Evolutionary conservation across 805 yeast species (phyloP), one percentile per base, ranked within the genome.

Genomic region (Vanderwaltozyma yarrowii): DNA sequence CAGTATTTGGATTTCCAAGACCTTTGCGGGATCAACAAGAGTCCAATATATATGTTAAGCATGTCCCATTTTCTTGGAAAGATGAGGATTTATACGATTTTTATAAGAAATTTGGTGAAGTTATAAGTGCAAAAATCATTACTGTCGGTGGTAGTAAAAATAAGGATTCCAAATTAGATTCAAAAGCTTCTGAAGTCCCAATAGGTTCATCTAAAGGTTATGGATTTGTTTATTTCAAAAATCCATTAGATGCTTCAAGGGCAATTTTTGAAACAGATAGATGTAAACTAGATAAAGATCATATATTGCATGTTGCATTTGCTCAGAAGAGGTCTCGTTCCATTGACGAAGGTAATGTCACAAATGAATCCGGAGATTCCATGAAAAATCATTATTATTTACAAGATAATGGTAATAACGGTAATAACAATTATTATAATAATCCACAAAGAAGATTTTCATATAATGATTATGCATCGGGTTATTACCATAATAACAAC

Each of bases 141-240:
- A 71, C 76, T 3, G 68, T 54, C 8, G 62, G 58, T 12, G 62
- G 64, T 10, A 46, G 57, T 31, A 48, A 43, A 18, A 50, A 40
- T 11, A 45, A 41, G 14, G 24, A 16, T n/a, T 12, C 19, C 3
- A 36, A 40, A 6, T 10, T 20, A 1, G 42, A 31, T 30, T 12
- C 19, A 4, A 45, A 38, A 3, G 43, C 37, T 20, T 24, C 24
- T 16, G 39, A 39, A 11, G 29, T 37, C 15, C 42, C 45, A 4
- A n/a, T 50, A 21, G 59, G 57, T 9, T 35, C 50, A 46, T 80
- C 89, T 17, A 74, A 77, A 54, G 88, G 92, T 16, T 84, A 80
- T 54, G 94, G 92, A 32, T 84, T 84, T 64, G 84, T 83, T 38
- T 81, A 86, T 60, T 84, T 71, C 54, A 76, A 74, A 50, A 64